Evolutionary conservation across 257 asterid species (phyloP).

Genomic region (Perilla frutescens): DNA sequence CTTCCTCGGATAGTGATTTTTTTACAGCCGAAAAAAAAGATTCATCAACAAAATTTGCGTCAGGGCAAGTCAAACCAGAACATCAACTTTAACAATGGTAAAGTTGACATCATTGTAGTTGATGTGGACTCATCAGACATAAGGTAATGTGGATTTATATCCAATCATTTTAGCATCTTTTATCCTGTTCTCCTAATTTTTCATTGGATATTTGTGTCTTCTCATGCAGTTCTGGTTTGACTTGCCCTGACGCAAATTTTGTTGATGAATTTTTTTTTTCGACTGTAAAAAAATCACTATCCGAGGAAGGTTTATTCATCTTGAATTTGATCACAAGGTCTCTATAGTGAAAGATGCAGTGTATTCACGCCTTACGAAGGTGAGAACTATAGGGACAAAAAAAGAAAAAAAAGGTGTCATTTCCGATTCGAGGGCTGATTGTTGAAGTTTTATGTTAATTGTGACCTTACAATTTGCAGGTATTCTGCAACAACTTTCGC

Average conservation of each 20-base stretch:
- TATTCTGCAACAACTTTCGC: too few relatives aligned
- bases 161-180: too few relatives aligned
- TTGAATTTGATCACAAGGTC: slow-evolving; percentile 88
- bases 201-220: too few relatives aligned
- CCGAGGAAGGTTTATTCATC: slow-evolving; percentile 77
- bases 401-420: too few relatives aligned
- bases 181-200: too few relatives aligned
- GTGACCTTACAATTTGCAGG: too few relatives aligned
- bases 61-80: slow-evolving; percentile 91
- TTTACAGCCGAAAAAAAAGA: slow-evolving; percentile 67
- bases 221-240: slow-evolving; percentile 89
- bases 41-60: slow-evolving; percentile 76
- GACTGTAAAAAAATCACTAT: slow-evolving; percentile 64
- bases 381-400: too few relatives aligned
- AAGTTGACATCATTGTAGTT: slow-evolving; percentile 72
- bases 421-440: too few relatives aligned
- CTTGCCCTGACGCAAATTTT: slow-evolving; percentile 84
- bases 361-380: slow-evolving; percentile 70
- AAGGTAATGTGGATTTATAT: slow-evolving; percentile 51
- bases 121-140: slow-evolving; percentile 93
- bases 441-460: too few relatives aligned
- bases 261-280: slow-evolving; percentile 78
- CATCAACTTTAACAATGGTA: too few relatives aligned
- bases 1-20: slow-evolving; percentile 74
- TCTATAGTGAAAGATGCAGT: slow-evolving; percentile 58